A percentile compares a stretch with the other conserved stretches of the same genome.
Conservation (phyloP, 2,329 filamentous ascomycete species). For the Aaosphaeria arxii region DNA sequence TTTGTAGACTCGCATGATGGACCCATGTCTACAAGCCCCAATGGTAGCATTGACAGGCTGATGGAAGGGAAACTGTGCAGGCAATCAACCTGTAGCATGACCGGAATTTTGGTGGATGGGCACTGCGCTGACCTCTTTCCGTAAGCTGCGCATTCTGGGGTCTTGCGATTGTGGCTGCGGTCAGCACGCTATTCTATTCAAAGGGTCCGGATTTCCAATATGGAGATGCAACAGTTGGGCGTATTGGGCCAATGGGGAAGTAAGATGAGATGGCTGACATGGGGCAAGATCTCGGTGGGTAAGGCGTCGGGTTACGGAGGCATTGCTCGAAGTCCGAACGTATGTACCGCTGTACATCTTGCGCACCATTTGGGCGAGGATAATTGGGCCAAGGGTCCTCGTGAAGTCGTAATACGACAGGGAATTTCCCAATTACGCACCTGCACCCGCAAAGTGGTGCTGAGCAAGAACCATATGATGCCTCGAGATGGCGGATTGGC, state of each 20-base stretch:
- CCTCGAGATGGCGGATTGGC: no score
- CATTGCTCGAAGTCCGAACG: constrained; percentile 22
- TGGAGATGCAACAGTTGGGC: not conserved
- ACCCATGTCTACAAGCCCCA: no score
- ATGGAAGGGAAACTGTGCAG: no score
- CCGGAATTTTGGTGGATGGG: not conserved
- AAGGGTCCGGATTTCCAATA: constrained; percentile 13
- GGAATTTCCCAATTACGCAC: no score
- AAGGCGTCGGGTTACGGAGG: constrained; percentile 13
- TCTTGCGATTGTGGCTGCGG: constrained; percentile 13
- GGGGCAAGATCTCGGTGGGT: constrained; percentile 14
- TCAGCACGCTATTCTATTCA: constrained; percentile 21
- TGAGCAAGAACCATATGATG: no score
- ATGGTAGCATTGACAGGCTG: no score
- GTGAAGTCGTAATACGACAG: no score
- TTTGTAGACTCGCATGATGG: no score
- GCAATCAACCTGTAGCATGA: not conserved
- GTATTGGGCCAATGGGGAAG: constrained; percentile 18
- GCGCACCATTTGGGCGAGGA: no score
- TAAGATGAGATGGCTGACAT: constrained; percentile 7
- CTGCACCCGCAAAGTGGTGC: no score
- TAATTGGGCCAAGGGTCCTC: no score
- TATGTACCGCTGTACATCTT: not conserved
- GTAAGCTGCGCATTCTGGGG: constrained; percentile 12
- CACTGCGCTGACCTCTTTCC: constrained; percentile 10